Evolutionary conservation across 768 basidiomycete species (phyloP).

Genomic region (Kwoniella sp.): DNA sequence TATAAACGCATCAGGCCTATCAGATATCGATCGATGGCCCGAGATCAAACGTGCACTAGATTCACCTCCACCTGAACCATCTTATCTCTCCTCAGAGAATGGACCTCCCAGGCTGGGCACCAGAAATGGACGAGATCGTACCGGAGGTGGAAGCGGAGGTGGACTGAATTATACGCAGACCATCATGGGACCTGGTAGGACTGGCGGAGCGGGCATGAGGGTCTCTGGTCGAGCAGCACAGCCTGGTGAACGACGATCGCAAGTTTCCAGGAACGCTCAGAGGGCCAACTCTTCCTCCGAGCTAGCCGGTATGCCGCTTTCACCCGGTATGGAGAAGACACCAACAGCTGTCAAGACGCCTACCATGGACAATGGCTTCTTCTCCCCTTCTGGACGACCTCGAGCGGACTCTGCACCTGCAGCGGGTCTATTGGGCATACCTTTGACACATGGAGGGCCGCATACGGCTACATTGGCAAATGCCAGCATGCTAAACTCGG

Average conservation of each 20-base stretch:
- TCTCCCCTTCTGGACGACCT: conserved; percentile 43
- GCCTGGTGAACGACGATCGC: conserved; percentile 1
- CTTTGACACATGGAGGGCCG: background rate
- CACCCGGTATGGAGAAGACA: conserved; percentile 20
- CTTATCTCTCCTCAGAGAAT: conserved; percentile 62
- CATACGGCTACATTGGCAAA: conserved; percentile 12
- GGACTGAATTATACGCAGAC: conserved; percentile 82
- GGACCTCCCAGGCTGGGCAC: conserved; percentile 42
- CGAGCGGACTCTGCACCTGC: conserved; percentile 53
- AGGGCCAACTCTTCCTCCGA: conserved; percentile 37
- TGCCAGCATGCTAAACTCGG: conserved; percentile 33
- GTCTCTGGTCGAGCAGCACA: conserved; percentile 60
- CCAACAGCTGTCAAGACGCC: conserved; percentile 8
- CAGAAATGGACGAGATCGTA: conserved; percentile 55
- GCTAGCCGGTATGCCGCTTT: conserved; percentile 9
- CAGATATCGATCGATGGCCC: conserved; percentile 80
- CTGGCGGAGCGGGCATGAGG: conserved; percentile 74
- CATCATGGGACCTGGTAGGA: conserved; percentile 72
- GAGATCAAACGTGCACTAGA: conserved; percentile 69
- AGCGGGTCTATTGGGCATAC: conserved; percentile 15
- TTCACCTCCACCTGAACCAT: conserved; percentile 59
- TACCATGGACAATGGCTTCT: conserved; percentile 37
- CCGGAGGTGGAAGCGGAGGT: conserved; percentile 43
- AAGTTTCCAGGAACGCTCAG: conserved; percentile 12
- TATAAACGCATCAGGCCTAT: conserved; percentile 74